These are phyloP conservation scores for Fusarium temperatum DNA, from an alignment of 2,329 filamentous ascomycete species.

Conservation along the genomic window DNA sequence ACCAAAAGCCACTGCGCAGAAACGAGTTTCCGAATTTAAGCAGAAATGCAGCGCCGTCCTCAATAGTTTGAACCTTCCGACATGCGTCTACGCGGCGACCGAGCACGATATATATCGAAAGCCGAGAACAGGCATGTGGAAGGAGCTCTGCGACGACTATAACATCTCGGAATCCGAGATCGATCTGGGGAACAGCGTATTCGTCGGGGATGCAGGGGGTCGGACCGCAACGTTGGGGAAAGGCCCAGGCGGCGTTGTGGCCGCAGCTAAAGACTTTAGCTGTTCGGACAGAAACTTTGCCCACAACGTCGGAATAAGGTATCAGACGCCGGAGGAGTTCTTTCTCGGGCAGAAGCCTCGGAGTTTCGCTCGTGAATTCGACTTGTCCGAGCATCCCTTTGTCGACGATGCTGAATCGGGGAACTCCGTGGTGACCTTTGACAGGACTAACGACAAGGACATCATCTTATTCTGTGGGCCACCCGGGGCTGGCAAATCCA, in stretches of 20 bases:
- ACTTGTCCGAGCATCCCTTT: conserved; percentile 66
- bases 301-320: conserved; percentile 81
- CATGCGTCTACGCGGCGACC: conserved; percentile 87
- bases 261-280: conserved; percentile 66
- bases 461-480: conserved; percentile 88
- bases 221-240: conserved; percentile 55
- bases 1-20: conserved; percentile 67
- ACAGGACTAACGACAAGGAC: conserved; percentile 73
- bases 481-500: conserved; percentile 91
- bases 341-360: conserved; percentile 76
- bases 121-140: conserved; percentile 90
- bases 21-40: conserved; percentile 83
- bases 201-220: conserved; percentile 87
- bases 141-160: conserved; percentile 66
- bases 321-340: conserved; percentile 90
- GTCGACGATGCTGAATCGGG: conserved; percentile 35
- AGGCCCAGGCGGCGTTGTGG: conserved; percentile 32
- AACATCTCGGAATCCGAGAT: conserved; percentile 65
- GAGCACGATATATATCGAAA: conserved; percentile 85
- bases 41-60: conserved; percentile 77
- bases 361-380: conserved; percentile 75
- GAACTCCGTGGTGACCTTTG: conserved; percentile 53
- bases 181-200: conserved; percentile 78
- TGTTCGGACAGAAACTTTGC: conserved; percentile 83
- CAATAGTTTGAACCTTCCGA: conserved; percentile 75